phyloP scores from a whole-genome alignment of 176 grass and related monocot species.

The Elymus sibiricus region DNA sequence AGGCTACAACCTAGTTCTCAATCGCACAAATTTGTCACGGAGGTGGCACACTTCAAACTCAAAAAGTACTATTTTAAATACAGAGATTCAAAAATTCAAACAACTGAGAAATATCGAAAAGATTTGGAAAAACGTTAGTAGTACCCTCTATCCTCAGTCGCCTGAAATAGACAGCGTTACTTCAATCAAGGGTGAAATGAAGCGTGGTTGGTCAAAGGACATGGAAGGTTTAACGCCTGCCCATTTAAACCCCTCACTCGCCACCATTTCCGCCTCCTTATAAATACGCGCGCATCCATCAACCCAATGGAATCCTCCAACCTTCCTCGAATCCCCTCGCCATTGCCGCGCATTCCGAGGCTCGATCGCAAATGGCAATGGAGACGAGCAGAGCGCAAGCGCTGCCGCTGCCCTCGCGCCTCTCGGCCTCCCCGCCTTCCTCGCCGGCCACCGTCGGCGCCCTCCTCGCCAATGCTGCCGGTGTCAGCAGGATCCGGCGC shows the following conservation, averaged over 20 bases:
- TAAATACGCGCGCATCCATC: neutral
- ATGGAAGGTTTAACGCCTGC: neutral
- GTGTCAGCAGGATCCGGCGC: neutral
- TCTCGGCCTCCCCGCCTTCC: slow-evolving; percentile 3
- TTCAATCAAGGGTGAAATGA: neutral
- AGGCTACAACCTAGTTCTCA: no score
- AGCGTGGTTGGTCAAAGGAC: neutral
- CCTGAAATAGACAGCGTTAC: neutral
- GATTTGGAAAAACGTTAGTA: no score
- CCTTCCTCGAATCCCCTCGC: neutral
- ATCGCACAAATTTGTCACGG: no score
- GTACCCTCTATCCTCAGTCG: no score
- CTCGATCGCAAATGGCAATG: neutral
- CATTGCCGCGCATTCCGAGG: neutral
- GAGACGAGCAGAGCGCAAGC: neutral
- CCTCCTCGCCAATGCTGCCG: slow-evolving; percentile 13
- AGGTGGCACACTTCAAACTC: no score
- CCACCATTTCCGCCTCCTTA: neutral
- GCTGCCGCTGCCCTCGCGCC: neutral
- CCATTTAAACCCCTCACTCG: neutral
- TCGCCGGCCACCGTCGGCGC: slow-evolving; percentile 33
- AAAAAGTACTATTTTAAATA: no score
- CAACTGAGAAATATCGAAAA: no score
- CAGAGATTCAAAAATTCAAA: no score
- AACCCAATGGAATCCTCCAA: neutral